Base-by-base conservation (phyloP, 768 basidiomycete species). In the Myochromella boudieri region DNA sequence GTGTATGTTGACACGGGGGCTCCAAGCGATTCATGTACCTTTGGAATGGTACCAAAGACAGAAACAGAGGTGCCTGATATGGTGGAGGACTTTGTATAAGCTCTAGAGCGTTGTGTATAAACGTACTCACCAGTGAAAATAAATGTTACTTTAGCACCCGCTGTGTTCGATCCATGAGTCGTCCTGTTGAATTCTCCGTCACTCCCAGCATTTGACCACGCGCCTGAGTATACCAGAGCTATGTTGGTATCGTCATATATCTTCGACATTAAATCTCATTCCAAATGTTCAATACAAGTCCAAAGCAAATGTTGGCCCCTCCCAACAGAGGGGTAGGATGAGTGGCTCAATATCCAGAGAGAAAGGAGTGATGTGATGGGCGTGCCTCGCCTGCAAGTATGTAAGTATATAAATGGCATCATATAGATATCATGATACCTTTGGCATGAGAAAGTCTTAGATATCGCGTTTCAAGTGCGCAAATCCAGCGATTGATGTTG, bases 131-230 rank as follows among this genome's bases (percentile, higher is more conserved):
- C 63, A 21, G 31, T 48, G 28, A 64, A 64, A 7, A 45, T 46
- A 9, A 64, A 37, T 28, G 50, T 53, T 2, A 61, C 64, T n/a
- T 51, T 57, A 37, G 59, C 42, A 8, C 61, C 60, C 42, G 56
- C 56, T 37, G 49, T 37, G 11, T 36, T 34, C 18, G 49, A 46
- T 5, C 53, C 53, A 42, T 54, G 53, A 7, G 53, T 54, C 6
- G 53, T 51, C 6, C 14, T 8, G 1, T 6, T 28, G 48, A 44
- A 51, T 32, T 54, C 49, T 6, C 29, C 15, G 11, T 17, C 10
- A 3, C 17, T 43, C 27, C 53, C 53, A 31, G 40, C 48, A 37
- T 10, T 42, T 4, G 11, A 10, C 53, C 49, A 54, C 12, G 17
- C 21, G n/a, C 38, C 46, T 21, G 28, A n/a, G 26, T 54, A 54